These are phyloP conservation scores for Syzygium oleosum DNA, from an alignment of 345 rosid species.

Conservation along the genomic window DNA sequence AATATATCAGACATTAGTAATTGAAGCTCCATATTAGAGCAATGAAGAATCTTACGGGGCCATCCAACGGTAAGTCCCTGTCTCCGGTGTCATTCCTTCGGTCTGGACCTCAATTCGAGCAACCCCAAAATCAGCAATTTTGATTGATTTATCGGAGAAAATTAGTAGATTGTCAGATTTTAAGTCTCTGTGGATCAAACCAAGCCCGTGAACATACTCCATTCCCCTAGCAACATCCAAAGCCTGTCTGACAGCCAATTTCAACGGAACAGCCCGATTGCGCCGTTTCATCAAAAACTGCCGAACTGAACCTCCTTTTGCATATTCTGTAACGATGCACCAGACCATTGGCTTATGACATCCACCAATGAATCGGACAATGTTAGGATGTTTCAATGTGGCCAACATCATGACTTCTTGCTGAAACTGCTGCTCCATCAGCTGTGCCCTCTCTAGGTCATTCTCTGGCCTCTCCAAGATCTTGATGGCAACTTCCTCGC, in stretches of 20 bases:
- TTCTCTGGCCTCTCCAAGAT: constrained; percentile 38
- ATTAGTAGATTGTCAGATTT: constrained; percentile 38
- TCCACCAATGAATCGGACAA: constrained; percentile 34
- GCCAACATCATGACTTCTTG: constrained; percentile 42
- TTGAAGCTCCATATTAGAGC: neutral
- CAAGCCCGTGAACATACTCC: constrained; percentile 31
- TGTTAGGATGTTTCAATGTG: constrained; percentile 28
- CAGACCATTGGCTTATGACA: constrained; percentile 35
- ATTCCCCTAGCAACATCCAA: constrained; percentile 40
- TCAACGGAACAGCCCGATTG: constrained; percentile 24
- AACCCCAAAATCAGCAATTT: constrained; percentile 44
- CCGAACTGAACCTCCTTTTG: constrained; percentile 34
- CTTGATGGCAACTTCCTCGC: constrained; percentile 41
- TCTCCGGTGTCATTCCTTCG: constrained; percentile 43
- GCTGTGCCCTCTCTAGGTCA: constrained; percentile 22
- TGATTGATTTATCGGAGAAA: constrained; percentile 28
- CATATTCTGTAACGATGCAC: constrained; percentile 46
- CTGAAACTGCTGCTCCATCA: constrained; percentile 39
- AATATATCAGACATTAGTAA: neutral
- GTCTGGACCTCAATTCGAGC: constrained; percentile 43
- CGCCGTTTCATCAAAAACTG: constrained; percentile 27
- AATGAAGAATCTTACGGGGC: constrained; percentile 30
- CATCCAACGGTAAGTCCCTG: constrained; percentile 49
- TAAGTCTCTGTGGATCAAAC: constrained; percentile 33
- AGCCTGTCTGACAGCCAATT: constrained; percentile 36